Evolutionary conservation across 176 grass and related monocot species (phyloP).

Genomic region (Oryza meyeriana): DNA sequence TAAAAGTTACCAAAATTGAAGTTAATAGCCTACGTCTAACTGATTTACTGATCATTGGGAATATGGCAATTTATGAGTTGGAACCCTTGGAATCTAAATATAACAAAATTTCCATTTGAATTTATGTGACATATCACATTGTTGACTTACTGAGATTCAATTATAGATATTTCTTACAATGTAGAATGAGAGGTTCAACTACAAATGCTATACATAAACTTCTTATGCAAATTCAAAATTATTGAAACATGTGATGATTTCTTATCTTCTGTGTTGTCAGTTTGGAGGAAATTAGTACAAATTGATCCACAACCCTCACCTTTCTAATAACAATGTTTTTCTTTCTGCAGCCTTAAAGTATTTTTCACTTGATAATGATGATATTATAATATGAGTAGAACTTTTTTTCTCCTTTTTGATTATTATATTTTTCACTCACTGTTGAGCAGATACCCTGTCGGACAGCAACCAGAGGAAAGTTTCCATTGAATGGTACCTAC

Average conservation of each 20-base stretch:
- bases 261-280: not conserved
- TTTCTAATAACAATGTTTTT: not conserved
- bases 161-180: not conserved
- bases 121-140: not conserved
- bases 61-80: not conserved
- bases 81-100: not conserved
- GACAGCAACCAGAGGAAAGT: constrained; percentile 79
- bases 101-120: not conserved
- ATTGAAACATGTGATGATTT: not conserved
- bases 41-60: constrained; percentile 20
- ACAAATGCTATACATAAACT: not conserved
- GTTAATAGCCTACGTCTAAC: not conserved
- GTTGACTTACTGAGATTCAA: not conserved
- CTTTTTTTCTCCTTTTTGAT: constrained; percentile 9
- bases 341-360: not conserved
- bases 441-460: constrained; percentile 81
- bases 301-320: constrained; percentile 3
- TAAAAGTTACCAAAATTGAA: not conserved
- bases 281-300: constrained; percentile 15
- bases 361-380: not conserved
- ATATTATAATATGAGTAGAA: constrained; percentile 5
- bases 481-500: constrained; percentile 95
- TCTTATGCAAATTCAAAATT: constrained; percentile 3
- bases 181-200: not conserved
- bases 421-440: constrained; percentile 1